Base-by-base conservation (phyloP, 2,329 filamentous ascomycete species). In the Epichloe amarillans region DNA sequence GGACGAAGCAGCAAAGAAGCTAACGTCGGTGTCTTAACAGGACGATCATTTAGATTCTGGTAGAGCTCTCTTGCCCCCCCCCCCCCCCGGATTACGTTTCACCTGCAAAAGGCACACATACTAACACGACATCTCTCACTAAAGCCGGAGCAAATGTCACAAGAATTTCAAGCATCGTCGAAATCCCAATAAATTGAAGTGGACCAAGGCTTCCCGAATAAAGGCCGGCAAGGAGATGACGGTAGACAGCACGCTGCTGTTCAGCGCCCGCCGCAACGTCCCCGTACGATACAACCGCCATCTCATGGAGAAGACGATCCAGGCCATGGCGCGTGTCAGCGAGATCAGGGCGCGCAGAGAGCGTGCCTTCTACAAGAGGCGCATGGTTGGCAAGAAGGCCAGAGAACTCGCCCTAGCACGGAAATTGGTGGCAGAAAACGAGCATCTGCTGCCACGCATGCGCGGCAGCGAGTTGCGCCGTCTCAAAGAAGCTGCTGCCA, bases 221-320 rank as follows among this genome's bases (percentile, higher is more conserved):
- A 66, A 66, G 17, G 84, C 86, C 52, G 88, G 88, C 72, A 94
- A 89, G 73, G 77, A 82, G 65, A 82, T 95, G 88, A 86, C 87
- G 52, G 90, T 97, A 69, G 93, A 98, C 76, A 86, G 82, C 62
- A 95, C 91, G 35, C 83, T 98, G 54, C 85, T 88, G 64, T 95
- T 97, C 72, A 86, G 88, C 55, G 86, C 88, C 59, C 86, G 88
- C 65, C 86, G 93, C 74, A 96, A 98, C 75, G 81, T 94, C 35
- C 93, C 93, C 58, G 82, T 94, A 55, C 88, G 91, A 65, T 98
- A 98, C 81, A 88, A 96, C 79, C 84, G 93, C 69, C 88, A 95
- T 60, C 81, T 95, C 57, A 82, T 95, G 56, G 77, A 80, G 60
- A 88, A 86, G 63, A 97, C 93, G 15, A 77, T 97, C 69, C 82